Evolutionary conservation across 2,329 filamentous ascomycete genomes (phyloP).

Genomic region (Botrytis squamosa): DNA sequence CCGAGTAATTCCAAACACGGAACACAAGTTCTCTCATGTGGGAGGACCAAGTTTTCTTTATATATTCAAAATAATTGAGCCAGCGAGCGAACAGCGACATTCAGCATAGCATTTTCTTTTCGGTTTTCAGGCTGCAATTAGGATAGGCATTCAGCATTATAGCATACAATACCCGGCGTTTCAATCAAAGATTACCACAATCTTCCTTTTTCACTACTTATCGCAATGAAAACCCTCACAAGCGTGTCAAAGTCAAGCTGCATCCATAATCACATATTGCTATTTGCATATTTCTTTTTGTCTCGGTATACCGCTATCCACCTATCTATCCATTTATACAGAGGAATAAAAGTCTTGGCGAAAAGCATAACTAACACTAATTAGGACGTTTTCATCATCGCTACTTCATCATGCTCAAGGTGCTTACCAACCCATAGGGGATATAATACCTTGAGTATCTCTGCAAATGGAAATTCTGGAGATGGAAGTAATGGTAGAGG

Average conservation of each 20-base stretch:
- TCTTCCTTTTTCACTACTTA: constrained; percentile 9
- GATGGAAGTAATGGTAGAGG: constrained; percentile 28
- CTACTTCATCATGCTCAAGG: constrained; percentile 67
- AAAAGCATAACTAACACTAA: constrained; percentile 15
- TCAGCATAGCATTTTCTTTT: constrained; percentile 15
- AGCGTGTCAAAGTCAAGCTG: constrained; percentile 9
- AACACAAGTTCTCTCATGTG: constrained; percentile 17
- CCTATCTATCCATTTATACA: not conserved
- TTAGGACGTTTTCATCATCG: constrained; percentile 65
- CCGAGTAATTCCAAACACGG: constrained; percentile 27
- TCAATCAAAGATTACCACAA: constrained; percentile 16
- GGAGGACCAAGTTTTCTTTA: constrained; percentile 24
- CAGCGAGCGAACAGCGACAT: constrained; percentile 11
- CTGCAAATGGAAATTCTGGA: constrained; percentile 49
- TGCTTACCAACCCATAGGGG: constrained; percentile 64
- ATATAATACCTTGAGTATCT: constrained; percentile 63
- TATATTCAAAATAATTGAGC: constrained; percentile 3
- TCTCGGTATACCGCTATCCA: constrained; percentile 18
- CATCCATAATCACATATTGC: not conserved
- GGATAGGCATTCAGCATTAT: constrained; percentile 27
- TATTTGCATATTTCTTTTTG: constrained; percentile 11
- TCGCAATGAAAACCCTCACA: constrained; percentile 12
- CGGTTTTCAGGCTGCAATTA: constrained; percentile 16
- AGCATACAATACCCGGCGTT: constrained; percentile 31
- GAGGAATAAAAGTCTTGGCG: constrained; percentile 7